Evolutionary conservation across 208 protist species (phyloP), one percentile per base, ranked within the genome.

Genomic region (Crithidia thermophila): DNA sequence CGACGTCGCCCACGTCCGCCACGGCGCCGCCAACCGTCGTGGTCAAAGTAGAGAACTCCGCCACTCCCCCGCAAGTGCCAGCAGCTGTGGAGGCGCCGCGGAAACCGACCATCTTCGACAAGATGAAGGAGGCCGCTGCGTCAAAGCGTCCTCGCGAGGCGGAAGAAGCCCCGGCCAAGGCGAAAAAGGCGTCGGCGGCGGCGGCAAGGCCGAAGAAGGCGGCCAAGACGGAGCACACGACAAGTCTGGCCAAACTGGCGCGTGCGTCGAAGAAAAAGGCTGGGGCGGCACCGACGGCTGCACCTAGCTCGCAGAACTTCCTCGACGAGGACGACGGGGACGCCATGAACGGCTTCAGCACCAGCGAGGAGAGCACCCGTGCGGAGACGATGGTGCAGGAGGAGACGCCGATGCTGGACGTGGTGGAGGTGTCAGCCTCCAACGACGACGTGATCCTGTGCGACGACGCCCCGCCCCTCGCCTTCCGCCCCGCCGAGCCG

Each of bases 401-500:
- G 7, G 69, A 72, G 10, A 14, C 45, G 23, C 70, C 74, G 8
- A 31, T 55, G 36, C 52, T 91, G 36, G 80, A 90, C 52, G 72
- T 89, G 23, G 60, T 75, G 18, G 67, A 55, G 47, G 57, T 83
- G 30, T 72, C 69, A 10, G 49, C 64, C 20, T 71, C 71, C 14
- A 91, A 92, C 50, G 90, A 95, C 58, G 90, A 94, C 6, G 80
- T 95, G 34, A 78, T 94, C 46, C 37, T 96, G 21, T 93, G 81
- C 72, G 86, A 96, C 58, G 78, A 93, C 68, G 78, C 84, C 0
- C 72, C 86, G 28, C 87, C 87, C 18, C 68, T 93, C 33, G 78
- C 83, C 8, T 94, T 96, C 72, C 67, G 67, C 16, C 66, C 68
- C 7, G 49, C 77, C 40, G 45, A 52, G 61, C 45, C 59, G 21